phyloP scores from a whole-genome alignment of 1,284 basidiomycete species.

The Microbotryum silenes-acaulis region DNA sequence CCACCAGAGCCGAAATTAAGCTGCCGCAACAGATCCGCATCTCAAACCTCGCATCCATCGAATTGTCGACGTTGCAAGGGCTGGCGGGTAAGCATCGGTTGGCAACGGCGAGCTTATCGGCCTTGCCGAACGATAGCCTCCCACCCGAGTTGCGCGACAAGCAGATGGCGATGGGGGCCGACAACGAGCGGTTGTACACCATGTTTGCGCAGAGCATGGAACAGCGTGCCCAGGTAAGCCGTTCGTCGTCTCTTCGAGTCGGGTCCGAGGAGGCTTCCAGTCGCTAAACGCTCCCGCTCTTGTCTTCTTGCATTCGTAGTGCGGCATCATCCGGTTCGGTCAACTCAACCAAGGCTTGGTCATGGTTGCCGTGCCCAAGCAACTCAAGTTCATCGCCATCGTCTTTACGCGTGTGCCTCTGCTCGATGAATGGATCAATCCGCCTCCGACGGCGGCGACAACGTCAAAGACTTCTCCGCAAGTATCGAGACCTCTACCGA shows the following conservation, averaged over 20 bases:
- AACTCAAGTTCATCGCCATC: conserved; percentile 19
- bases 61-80: conserved; percentile 19
- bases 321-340: conserved; percentile 20
- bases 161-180: conserved; percentile 11
- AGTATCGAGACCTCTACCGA: too few species aligned
- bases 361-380: conserved; percentile 20
- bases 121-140: conserved; percentile 14
- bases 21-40: conserved; percentile 13
- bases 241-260: too few species aligned
- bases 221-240: conserved; percentile 12
- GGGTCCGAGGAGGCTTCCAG: too few species aligned
- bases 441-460: not conserved
- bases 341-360: conserved; percentile 17
- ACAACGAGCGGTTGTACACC: conserved; percentile 78
- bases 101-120: conserved; percentile 13
- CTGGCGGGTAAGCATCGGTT: conserved; percentile 19
- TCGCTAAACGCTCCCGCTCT: not conserved
- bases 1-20: conserved; percentile 16
- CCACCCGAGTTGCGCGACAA: conserved; percentile 18
- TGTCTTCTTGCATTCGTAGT: not conserved
- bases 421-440: conserved; percentile 17
- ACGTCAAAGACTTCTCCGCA: not conserved
- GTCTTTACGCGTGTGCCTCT: conserved; percentile 26
- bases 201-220: conserved; percentile 41
- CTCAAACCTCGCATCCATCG: conserved; percentile 15